Evolutionary conservation across 75 land plant genomes (phyloP).

Genomic region (Azolla pinnata): DNA sequence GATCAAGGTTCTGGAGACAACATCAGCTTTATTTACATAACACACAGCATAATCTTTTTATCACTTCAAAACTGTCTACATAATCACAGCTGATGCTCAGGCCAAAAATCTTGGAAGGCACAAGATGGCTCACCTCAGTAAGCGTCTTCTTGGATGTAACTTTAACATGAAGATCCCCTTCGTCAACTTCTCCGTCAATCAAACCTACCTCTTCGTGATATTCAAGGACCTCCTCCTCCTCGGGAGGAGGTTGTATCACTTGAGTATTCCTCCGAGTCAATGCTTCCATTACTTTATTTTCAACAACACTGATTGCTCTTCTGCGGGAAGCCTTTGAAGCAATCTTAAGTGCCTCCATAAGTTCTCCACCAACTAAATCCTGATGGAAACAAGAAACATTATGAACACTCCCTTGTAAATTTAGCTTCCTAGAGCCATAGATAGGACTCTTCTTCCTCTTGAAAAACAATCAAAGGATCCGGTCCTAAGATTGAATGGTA

Average conservation of each 20-base stretch:
- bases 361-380: conserved; percentile 76
- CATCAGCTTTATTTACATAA: background rate
- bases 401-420: too few species aligned
- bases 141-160: conserved; percentile 40
- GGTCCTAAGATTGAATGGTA: too few species aligned
- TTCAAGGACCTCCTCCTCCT: conserved; percentile 47
- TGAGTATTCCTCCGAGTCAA: conserved; percentile 27
- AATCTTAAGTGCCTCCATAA: conserved; percentile 55
- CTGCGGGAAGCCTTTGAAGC: conserved; percentile 57
- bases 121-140: conserved; percentile 30
- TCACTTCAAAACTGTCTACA: too few species aligned
- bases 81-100: too few species aligned
- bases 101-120: too few species aligned
- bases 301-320: conserved; percentile 55
- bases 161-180: conserved; percentile 90
- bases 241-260: conserved; percentile 26
- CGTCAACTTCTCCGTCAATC: conserved; percentile 89
- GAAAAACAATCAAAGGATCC: too few species aligned
- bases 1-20: conserved; percentile 49
- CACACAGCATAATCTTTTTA: too few species aligned
- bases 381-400: too few species aligned
- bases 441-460: too few species aligned
- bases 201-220: conserved; percentile 52
- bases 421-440: too few species aligned
- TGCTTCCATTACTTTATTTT: conserved; percentile 50